phyloP scores from a whole-genome alignment of 805 yeast genomes.

The Suhomyces emberorum region DNA sequence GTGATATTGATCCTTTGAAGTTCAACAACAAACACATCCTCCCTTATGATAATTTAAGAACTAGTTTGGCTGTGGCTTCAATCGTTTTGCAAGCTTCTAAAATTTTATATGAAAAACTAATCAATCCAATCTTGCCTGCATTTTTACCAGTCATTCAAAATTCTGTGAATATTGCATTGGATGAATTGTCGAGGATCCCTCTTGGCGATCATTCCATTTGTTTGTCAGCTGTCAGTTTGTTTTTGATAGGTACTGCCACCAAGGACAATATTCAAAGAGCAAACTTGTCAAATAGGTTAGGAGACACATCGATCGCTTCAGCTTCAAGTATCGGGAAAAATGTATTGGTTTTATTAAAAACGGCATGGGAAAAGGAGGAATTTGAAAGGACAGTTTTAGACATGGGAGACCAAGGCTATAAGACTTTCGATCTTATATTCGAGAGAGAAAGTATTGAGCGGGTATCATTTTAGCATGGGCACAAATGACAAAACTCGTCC shows the following conservation, averaged over 20 bases:
- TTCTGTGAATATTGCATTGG: constrained; percentile 4
- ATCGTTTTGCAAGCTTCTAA: constrained; percentile 9
- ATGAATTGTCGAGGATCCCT: constrained; percentile 6
- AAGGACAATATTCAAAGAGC: constrained; percentile 3
- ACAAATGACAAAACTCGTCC: too few relatives aligned
- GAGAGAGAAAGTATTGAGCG: constrained; percentile 9
- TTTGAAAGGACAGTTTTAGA: constrained; percentile 2
- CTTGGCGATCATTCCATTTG: constrained; percentile 9
- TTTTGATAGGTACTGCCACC: constrained; percentile 7
- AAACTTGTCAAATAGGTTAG: constrained; percentile 1
- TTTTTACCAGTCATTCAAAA: constrained; percentile 8
- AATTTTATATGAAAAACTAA: constrained; percentile 11
- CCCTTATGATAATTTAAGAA: constrained; percentile 7
- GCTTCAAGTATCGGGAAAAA: constrained; percentile 11
- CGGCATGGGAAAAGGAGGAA: constrained; percentile 10
- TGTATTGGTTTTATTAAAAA: constrained; percentile 4
- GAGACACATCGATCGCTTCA: constrained; percentile 1
- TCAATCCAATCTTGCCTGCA: constrained; percentile 11
- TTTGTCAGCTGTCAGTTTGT: constrained; percentile 9
- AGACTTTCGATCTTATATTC: constrained; percentile 11
- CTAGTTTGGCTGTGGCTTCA: constrained; percentile 11
- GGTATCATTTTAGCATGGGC: constrained; percentile 7
- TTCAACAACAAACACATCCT: constrained; percentile 1
- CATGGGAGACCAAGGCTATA: constrained; percentile 10
- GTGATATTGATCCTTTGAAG: constrained; percentile 2